Conservation (phyloP, 371 early-diverging fungal genomes). For the Synchytrium microbalum region DNA sequence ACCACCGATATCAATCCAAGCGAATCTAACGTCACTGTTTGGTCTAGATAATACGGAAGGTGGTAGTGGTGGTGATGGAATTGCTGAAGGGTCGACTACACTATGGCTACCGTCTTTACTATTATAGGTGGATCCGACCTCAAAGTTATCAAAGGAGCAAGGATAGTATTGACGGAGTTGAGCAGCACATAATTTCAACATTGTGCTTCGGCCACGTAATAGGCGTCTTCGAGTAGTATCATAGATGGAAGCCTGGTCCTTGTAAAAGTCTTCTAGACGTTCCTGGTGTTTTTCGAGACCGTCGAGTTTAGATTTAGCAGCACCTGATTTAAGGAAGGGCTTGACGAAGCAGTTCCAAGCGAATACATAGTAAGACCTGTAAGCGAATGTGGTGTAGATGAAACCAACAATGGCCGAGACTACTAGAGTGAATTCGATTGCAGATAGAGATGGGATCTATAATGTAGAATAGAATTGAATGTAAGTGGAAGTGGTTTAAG, state of each 20-base stretch:
- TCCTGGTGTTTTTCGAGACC: constrained; percentile 49
- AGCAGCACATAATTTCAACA: constrained; percentile 72
- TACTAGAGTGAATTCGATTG: too few species aligned
- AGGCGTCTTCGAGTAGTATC: constrained; percentile 40
- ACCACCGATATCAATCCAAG: constrained; percentile 79
- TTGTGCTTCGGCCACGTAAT: constrained; percentile 68
- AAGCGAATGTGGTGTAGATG: too few species aligned
- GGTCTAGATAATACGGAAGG: neutral
- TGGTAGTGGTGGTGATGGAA: neutral
- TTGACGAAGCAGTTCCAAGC: constrained; percentile 63
- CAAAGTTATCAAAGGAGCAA: neutral
- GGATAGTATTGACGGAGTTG: constrained; percentile 49
- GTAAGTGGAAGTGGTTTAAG: too few species aligned
- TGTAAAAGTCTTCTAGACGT: constrained; percentile 65
- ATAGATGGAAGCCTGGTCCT: constrained; percentile 55
- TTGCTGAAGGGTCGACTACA: too few species aligned
- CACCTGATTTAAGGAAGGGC: constrained; percentile 53
- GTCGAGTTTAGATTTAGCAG: constrained; percentile 30
- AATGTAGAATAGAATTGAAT: too few species aligned
- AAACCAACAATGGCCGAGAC: too few species aligned
- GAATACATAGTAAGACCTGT: too few species aligned
- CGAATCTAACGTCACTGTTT: constrained; percentile 20
- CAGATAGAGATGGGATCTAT: too few species aligned
- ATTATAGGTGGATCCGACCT: neutral
- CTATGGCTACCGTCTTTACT: neutral